Evolutionary conservation across 352 stramenopile genomes (phyloP).

Genomic region (Phytophthora crassamura): DNA sequence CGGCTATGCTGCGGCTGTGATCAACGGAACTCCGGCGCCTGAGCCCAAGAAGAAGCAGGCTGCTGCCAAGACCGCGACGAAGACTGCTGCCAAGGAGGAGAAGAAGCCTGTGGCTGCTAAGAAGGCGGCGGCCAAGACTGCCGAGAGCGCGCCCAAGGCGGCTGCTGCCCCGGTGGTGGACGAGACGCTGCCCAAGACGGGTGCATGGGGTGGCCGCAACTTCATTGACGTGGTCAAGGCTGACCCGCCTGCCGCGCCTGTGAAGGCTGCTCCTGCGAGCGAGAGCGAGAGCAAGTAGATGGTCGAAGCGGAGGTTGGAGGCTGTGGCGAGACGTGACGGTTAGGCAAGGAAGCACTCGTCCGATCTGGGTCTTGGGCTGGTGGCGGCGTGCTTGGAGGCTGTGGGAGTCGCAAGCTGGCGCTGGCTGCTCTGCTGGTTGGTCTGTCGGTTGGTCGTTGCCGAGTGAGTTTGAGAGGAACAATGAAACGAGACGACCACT

Average conservation of each 20-base stretch:
- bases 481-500: conserved; percentile 39
- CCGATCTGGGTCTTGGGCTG: conserved; percentile 23
- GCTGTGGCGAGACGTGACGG: conserved; percentile 25
- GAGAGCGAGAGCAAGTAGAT: conserved; percentile 59
- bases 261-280: conserved; percentile 45
- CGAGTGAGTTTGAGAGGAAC: conserved; percentile 40
- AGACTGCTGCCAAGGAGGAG: conserved; percentile 45
- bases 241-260: conserved; percentile 56
- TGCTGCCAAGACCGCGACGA: conserved; percentile 39
- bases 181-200: conserved; percentile 63
- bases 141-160: conserved; percentile 28
- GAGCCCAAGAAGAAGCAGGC: conserved; percentile 68
- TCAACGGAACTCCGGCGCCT: conserved; percentile 70
- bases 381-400: conserved; percentile 13
- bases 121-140: conserved; percentile 46
- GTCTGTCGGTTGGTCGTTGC: conserved; percentile 34
- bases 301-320: conserved; percentile 20
- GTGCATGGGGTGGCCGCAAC: conserved; percentile 82
- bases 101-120: conserved; percentile 49
- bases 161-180: conserved; percentile 36
- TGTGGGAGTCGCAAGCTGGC: conserved; percentile 10
- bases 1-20: conserved; percentile 80
- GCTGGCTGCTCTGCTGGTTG: conserved; percentile 11
- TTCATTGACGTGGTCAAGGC: conserved; percentile 88
- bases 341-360: conserved; percentile 34